Base-by-base conservation (phyloP, 176 grass and related monocot genomes). In the Saccharum officinarum region DNA sequence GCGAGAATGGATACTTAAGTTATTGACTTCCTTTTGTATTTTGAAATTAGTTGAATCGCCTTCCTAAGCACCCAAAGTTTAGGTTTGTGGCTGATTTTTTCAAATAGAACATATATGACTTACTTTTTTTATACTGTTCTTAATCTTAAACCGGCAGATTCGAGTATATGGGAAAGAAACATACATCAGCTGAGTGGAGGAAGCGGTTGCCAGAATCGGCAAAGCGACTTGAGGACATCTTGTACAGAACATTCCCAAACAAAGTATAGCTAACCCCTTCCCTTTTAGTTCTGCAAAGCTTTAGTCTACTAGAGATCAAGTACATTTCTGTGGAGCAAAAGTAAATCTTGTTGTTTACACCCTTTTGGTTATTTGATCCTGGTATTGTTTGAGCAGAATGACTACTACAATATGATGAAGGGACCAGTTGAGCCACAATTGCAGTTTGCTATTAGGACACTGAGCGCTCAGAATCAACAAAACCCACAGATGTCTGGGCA, bases 211-310 rank as follows among this genome's bases (percentile, higher is more conserved):
- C 87, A 28, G 71, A 76, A 69, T 49, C 85, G 5, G 0, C 77
- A 2, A 70, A 1, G n/a, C 62, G 77, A 28, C 77, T 89, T 3
- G 87, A 89, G 82, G 62, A 85, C 26, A 81, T 75, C 11, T 69
- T 94, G 67, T 84, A 55, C 74, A 84, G 55, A 33, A 87, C 86
- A 71, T 91, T 68, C 78, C 12, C 41, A 18, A 91, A 74, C 73
- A 91, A 44, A 75, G 92, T 89, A 88, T 71, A 75, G 34, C 26
- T 47, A 77, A 75, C 63, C 54, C 31, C 31, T 79, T 39, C 46
- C 67, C 38, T 83, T 80, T 65, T 22, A 0, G 1, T 80, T 77
- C 46, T 84, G 12, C 73, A 25, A 11, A 8, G 37, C 49, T 54
- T 54, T 54, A 31, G 17, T 91, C 49, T 84, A 31, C 20, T 45